Evolutionary conservation across 2,329 filamentous ascomycete species (phyloP), one percentile per base, ranked within the genome.

Genomic region (Geoglossum cookeanum): DNA sequence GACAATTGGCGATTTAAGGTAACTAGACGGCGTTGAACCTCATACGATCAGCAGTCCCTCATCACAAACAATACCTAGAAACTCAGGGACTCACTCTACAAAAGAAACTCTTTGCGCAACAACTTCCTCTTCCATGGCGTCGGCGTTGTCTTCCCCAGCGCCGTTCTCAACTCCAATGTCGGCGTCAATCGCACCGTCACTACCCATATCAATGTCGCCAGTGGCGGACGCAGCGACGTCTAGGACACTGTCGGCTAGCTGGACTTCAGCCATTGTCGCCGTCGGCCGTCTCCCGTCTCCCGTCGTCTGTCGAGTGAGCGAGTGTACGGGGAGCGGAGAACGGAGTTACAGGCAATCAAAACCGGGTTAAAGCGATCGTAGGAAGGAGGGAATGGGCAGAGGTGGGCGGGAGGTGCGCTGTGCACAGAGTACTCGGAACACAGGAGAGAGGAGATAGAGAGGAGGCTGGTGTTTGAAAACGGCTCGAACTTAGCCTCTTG

Each of bases 1-100:
- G 51, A 76, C 65, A 39, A 76, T 73, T 0, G 74, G 71, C 27
- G 72, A 75, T 63, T 71, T 71, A 57, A 76, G 67, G 62, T 74
- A 69, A 66, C 73, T 75, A 58, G 44, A 45, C 3, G 15, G 15
- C 22, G 22, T 42, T 37, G n/a, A 17, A n/a, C 15, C 29, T 9
- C 5, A 45, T n/a, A 13, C 11, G 29, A 27, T 45, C 11, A 55
- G 22, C 29, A n/a, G 22, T 4, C 27, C 11, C 22, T 3, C 3
- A 9, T 5, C 17, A 6, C 17, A 35, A 15, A 30, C 15, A 15
- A 32, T 5, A 4, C 30, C 3, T 1, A 53, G 33, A 53, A 5
- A 22, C 5, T 3, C 2, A 22, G 15, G 27, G 22, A 35, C 49
- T 8, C 22, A 53, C 49, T 53, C 49, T 7, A 53, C 22, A 22